Evolutionary conservation across 2,329 filamentous ascomycete species (phyloP), one percentile per base, ranked within the genome.

Genomic region (Zalaria obscura): DNA sequence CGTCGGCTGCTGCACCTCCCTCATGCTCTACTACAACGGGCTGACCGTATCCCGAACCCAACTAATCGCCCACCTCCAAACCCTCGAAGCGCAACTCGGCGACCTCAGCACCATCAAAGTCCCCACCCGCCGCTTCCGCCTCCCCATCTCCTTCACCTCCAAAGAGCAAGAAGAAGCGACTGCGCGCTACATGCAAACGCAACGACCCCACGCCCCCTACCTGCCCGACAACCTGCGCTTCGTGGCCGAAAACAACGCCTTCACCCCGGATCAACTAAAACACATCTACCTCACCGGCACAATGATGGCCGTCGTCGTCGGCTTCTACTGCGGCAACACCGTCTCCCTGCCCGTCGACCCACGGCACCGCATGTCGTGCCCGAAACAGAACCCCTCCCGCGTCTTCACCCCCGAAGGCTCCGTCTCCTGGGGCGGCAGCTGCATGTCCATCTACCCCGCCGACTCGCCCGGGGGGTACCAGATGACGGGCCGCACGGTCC

Each of bases 161-260:
- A 60, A 60, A 43, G 57, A 60, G 10, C 63, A 66, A 45, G 53
- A 65, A 18, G 67, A 72, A 29, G 75, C 76, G 0, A 67, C 76
- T 1, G 60, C 72, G 36, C 66, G 76, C 3, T 81, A 81, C 55
- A 71, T 71, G 52, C 71, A 72, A 25, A 79, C 75, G 1, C 75
- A 78, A 46, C 67, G 77, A 5, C 66, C 70, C 1, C 68, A 75
- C 38, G 77, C 77, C 0, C 68, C 73, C 0, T 81, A 77, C 51
- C 62, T 80, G 0, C 77, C 77, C 0, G 72, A 75, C 48, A 79
- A 79, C 41, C 63, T 78, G 34, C 64, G 70, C 1, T 81, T 80
- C 42, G 61, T 66, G 1, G 69, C 70, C 1, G 67, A 66, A 47
- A 73, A 72, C 53, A 75, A 75, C 47, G 71, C 67, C 3, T 66